These are phyloP conservation scores for sunflower (Helianthus annuus) DNA, from an alignment of 129 eudicot genomes.

Conservation along the genomic window DNA sequence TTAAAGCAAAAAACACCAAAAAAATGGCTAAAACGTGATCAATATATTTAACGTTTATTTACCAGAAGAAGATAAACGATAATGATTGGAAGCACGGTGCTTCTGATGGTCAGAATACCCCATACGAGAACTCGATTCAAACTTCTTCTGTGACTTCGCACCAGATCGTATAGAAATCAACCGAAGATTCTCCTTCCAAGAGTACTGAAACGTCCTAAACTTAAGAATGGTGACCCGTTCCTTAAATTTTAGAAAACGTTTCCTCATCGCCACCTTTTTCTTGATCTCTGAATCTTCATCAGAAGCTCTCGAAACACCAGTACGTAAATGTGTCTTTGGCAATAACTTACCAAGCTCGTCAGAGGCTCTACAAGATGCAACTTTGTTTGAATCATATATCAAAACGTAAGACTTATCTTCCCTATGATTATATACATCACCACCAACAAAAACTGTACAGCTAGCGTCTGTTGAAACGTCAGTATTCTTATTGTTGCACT, in stretches of 20 bases:
- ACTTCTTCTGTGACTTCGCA: constrained; percentile 68
- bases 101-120: constrained; percentile 47
- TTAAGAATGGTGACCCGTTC: constrained; percentile 67
- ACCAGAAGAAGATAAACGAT: constrained; percentile 66
- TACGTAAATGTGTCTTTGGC: constrained; percentile 32
- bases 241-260: constrained; percentile 53
- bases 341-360: constrained; percentile 55
- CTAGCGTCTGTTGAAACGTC: constrained; percentile 31
- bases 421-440: constrained; percentile 8
- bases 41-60: constrained; percentile 21
- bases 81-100: constrained; percentile 59
- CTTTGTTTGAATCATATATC: constrained; percentile 55
- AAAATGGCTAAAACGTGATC: not conserved
- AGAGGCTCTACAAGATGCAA: constrained; percentile 42
- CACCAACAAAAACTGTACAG: constrained; percentile 9
- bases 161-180: constrained; percentile 54
- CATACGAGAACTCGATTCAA: constrained; percentile 48
- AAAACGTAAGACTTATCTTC: constrained; percentile 26
- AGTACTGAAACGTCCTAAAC: constrained; percentile 64
- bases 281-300: constrained; percentile 28
- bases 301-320: constrained; percentile 27
- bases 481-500: constrained; percentile 26
- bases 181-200: constrained; percentile 80
- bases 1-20: not conserved
- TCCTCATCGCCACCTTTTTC: constrained; percentile 54